Evolutionary conservation across 345 rosid genomes (phyloP).

Genomic region (Eucalyptus regnans): DNA sequence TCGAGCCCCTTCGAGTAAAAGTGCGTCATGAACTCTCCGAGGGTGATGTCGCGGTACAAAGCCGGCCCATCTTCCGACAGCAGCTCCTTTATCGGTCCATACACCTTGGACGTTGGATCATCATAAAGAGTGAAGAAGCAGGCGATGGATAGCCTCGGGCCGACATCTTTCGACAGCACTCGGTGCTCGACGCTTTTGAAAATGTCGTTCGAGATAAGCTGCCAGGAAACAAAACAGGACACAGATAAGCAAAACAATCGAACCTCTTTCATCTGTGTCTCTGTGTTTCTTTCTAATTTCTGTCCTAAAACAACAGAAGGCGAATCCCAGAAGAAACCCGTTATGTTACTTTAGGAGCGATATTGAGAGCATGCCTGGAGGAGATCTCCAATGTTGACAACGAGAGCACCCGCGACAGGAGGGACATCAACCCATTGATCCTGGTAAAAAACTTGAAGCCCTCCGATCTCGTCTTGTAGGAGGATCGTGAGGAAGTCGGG

Average conservation of each 20-base stretch:
- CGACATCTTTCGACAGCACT: neutral
- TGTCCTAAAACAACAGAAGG: neutral
- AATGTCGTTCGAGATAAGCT: neutral
- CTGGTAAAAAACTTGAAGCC: slow-evolving; percentile 33
- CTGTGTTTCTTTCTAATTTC: neutral
- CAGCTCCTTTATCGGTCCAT: slow-evolving; percentile 11
- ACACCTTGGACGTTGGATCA: neutral
- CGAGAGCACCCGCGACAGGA: slow-evolving; percentile 33
- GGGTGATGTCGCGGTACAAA: neutral
- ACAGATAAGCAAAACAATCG: neutral
- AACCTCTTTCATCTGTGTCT: neutral
- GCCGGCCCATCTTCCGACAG: slow-evolving; percentile 13
- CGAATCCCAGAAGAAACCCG: neutral
- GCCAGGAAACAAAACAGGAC: neutral
- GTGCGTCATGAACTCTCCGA: neutral
- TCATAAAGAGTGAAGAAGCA: neutral
- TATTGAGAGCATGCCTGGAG: slow-evolving; percentile 24
- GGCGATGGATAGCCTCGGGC: neutral
- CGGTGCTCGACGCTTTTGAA: neutral
- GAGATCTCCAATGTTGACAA: slow-evolving; percentile 52
- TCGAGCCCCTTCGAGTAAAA: neutral
- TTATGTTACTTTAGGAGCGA: neutral
- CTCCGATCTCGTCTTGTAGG: slow-evolving; percentile 44
- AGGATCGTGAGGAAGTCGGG: slow-evolving; percentile 42
- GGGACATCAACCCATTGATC: slow-evolving; percentile 47